Evolutionary conservation across 495 filamentous ascomycete genomes (phyloP).

Genomic region (Penicillium lividum): DNA sequence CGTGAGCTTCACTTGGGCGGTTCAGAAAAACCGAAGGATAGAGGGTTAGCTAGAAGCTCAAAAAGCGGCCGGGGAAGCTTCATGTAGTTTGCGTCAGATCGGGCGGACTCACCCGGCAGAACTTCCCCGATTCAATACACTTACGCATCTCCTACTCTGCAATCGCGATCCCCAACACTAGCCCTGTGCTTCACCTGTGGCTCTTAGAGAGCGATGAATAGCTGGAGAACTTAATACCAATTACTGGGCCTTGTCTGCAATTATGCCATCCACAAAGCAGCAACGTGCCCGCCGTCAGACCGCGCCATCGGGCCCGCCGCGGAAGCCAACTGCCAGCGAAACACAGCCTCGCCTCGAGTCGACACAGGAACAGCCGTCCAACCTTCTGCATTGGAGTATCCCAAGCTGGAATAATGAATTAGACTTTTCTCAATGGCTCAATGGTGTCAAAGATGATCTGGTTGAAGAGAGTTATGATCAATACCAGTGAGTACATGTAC

Average conservation of each 20-base stretch:
- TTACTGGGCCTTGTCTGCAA: slow-evolving; percentile 16
- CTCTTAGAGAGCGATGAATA: slow-evolving; percentile 16
- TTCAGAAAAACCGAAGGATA: not conserved
- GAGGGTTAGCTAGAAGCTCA: not conserved
- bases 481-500: slow-evolving; percentile 64
- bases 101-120: slow-evolving; percentile 42
- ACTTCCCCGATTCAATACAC: slow-evolving; percentile 29
- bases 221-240: not conserved
- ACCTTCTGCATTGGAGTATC: slow-evolving; percentile 9
- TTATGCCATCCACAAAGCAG: slow-evolving; percentile 30
- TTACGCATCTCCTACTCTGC: slow-evolving; percentile 3
- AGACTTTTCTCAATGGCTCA: slow-evolving; percentile 63
- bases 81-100: slow-evolving; percentile 33
- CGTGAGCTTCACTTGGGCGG: not conserved
- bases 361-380: slow-evolving; percentile 22
- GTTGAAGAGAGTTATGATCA: slow-evolving; percentile 80
- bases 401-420: slow-evolving; percentile 49
- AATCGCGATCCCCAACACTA: not conserved
- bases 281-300: slow-evolving; percentile 46
- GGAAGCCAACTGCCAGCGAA: slow-evolving; percentile 32
- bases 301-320: slow-evolving; percentile 41
- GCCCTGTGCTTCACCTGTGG: not conserved
- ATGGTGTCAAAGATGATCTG: slow-evolving; percentile 63
- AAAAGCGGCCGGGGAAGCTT: slow-evolving; percentile 22
- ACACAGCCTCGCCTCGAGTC: slow-evolving; percentile 24